Evolutionary conservation across 208 protist genomes (phyloP), one percentile per base, ranked within the genome.

Genomic region (Leishmania amazonensis): DNA sequence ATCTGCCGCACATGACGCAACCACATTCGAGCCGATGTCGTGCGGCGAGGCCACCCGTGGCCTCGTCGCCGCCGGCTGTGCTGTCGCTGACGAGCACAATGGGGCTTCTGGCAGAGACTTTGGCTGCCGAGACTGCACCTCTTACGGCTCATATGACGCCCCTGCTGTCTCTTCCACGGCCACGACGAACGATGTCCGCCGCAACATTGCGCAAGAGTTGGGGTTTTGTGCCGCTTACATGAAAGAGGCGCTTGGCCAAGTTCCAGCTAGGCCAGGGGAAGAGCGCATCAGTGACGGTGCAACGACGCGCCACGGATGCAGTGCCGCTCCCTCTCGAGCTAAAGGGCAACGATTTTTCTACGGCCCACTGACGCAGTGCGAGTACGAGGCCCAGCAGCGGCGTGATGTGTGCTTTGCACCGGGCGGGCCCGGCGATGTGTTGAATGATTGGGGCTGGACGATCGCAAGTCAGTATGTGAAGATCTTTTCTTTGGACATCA

Each of bases 381-480:
- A 82, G 75, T 80, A 65, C 53, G 78, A 82, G 53, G 83, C 78
- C 3, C 75, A 81, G 75, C 81, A 79, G 75, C 67, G 77, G n/a
- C 76, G 71, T 5, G 81, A 78, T 24, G 70, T 73, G 54, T 75
- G 72, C 57, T 83, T 81, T 45, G 60, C 71, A 1, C 45, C 85
- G n/a, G 84, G 76, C 51, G 83, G 85, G 4, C 40, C 79, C 11
- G 87, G 72, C 24, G 86, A 91, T 68, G 84, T 88, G 21, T 68
- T 79, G 19, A 83, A 94, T 70, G 94, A 97, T 85, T 97, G 94
- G 92, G 94, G 94, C 54, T 97, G 94, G 92, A 93, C 89, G 0
- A 88, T 95, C 17, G 47, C 81, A 7, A 94, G 91, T 67, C 76
- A 73, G 49, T 85, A 89, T 67, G 90, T 97, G 47, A 92, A 91